Conservation (phyloP, 257 asterid genomes). For the Solanum rostratum region DNA sequence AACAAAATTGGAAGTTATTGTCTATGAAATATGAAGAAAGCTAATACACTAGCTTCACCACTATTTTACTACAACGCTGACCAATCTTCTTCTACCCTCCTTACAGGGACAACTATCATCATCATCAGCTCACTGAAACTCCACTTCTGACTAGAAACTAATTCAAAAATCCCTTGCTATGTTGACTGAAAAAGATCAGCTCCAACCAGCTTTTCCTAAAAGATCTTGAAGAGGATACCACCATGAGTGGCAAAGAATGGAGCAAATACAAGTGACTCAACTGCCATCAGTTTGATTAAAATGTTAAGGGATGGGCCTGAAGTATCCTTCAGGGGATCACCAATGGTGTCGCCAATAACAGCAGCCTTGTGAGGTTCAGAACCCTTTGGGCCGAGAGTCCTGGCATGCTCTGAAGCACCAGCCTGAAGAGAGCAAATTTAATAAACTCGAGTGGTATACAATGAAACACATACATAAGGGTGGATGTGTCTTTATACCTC, state of each 20-base stretch:
- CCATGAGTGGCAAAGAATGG: constrained; percentile 44
- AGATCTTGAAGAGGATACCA: constrained; percentile 32
- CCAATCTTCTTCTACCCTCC: background rate
- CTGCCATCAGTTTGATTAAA: constrained; percentile 46
- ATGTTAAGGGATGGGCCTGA: constrained; percentile 43
- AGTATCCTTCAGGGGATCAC: constrained; percentile 41
- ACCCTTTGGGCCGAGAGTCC: constrained; percentile 38
- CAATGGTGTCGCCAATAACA: constrained; percentile 42
- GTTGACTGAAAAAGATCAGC: background rate
- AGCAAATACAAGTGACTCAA: constrained; percentile 38
- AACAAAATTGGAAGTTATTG: background rate
- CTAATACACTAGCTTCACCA: background rate
- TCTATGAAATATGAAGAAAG: background rate
- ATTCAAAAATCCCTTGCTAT: background rate
- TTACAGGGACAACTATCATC: background rate
- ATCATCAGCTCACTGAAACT: background rate
- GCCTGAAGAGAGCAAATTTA: constrained; percentile 10
- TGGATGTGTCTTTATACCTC: constrained; percentile 18
- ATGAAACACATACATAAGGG: background rate
- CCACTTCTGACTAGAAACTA: background rate
- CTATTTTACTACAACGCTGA: background rate
- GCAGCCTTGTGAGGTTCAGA: constrained; percentile 49
- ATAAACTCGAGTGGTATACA: background rate
- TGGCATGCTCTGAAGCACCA: constrained; percentile 44
- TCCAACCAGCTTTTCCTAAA: background rate